These are phyloP conservation scores for Chaetomium sp. DNA, from an alignment of 2,329 filamentous ascomycete species.

Conservation along the genomic window DNA sequence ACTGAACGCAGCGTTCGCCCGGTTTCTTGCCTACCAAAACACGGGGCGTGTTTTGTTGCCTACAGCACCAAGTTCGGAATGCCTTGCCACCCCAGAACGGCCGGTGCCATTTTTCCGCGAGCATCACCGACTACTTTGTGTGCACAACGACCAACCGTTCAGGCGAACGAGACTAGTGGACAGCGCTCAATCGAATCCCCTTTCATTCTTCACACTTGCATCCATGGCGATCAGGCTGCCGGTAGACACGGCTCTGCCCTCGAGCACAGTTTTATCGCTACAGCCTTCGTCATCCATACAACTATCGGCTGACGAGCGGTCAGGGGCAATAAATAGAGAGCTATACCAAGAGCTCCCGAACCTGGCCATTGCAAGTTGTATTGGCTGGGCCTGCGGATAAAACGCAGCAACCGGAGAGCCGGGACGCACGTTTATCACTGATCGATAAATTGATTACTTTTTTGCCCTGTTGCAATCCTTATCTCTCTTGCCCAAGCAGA, in stretches of 20 bases:
- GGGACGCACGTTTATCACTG: slow-evolving; percentile 31
- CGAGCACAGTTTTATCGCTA: background rate
- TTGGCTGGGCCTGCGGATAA: slow-evolving; percentile 32
- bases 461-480: background rate
- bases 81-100: background rate
- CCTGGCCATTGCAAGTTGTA: slow-evolving; percentile 8
- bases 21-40: background rate
- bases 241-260: background rate
- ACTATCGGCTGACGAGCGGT: background rate
- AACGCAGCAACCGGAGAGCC: slow-evolving; percentile 35
- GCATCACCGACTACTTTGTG: background rate
- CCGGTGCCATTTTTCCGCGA: background rate
- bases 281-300: background rate
- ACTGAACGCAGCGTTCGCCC: background rate
- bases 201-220: background rate
- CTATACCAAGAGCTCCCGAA: background rate
- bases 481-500: background rate
- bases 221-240: slow-evolving; percentile 1
- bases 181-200: background rate
- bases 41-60: slow-evolving; percentile 16
- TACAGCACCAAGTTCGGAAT: slow-evolving; percentile 21
- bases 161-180: background rate
- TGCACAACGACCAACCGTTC: background rate
- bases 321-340: background rate
- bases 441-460: slow-evolving; percentile 27